A percentile compares a stretch with the other conserved stretches of the same genome.
Conservation (phyloP, 1,284 basidiomycete genomes). For the Irpex sp. region DNA sequence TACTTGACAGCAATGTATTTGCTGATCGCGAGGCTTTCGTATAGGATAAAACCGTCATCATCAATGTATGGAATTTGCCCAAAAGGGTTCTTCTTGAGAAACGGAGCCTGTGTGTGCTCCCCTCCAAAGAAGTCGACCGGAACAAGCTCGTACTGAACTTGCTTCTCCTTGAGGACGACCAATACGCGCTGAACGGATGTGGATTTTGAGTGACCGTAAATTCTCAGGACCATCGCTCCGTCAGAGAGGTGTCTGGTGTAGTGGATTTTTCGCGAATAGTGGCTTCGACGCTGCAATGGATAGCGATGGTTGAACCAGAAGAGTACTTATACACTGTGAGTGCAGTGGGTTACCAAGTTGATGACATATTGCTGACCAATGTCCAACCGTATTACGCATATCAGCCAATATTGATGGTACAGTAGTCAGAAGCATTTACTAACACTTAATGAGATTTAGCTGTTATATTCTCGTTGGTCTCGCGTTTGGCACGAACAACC, state of each 20-base stretch:
- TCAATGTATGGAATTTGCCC: constrained; percentile 67
- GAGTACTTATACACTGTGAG: too few relatives aligned
- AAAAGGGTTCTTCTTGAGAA: constrained; percentile 53
- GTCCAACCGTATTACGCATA: background rate
- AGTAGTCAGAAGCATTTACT: background rate
- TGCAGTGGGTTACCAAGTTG: too few relatives aligned
- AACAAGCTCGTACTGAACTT: constrained; percentile 47
- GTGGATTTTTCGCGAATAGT: too few relatives aligned
- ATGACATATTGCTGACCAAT: too few relatives aligned
- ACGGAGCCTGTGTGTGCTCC: constrained; percentile 46
- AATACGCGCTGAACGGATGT: constrained; percentile 46
- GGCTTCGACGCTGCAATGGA: too few relatives aligned
- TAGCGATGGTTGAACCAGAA: too few relatives aligned
- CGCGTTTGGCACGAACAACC: background rate
- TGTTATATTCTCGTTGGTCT: background rate
- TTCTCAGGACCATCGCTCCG: constrained; percentile 44
- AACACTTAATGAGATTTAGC: background rate
- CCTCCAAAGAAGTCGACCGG: constrained; percentile 36
- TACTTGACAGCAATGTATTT: constrained; percentile 48
- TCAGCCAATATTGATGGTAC: background rate
- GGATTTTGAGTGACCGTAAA: constrained; percentile 41
- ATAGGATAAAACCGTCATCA: constrained; percentile 45
- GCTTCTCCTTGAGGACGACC: constrained; percentile 44
- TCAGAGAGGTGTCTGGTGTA: too few relatives aligned
- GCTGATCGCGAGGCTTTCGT: constrained; percentile 51